These are phyloP conservation scores for Phaseolus coccineus DNA, from an alignment of 331 rosid genomes.

Conservation along the genomic window DNA sequence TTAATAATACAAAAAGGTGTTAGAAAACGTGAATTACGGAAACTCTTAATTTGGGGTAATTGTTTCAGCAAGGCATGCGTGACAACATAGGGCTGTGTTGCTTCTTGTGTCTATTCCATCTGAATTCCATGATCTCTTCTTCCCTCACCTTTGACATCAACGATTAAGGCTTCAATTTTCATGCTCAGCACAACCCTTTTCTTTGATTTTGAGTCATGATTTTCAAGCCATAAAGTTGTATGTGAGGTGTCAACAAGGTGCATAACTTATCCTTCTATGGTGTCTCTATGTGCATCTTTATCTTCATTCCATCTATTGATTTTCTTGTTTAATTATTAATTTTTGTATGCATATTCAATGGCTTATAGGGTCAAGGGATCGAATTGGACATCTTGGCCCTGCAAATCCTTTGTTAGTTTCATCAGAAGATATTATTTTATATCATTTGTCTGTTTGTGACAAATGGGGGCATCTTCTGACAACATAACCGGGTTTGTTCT, in stretches of 20 bases:
- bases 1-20: background rate
- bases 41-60: conserved; percentile 28
- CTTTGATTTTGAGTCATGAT: background rate
- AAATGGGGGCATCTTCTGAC: conserved; percentile 75
- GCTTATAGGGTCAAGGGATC: conserved; percentile 42
- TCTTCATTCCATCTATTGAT: background rate
- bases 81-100: conserved; percentile 51
- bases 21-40: conserved; percentile 33
- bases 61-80: conserved; percentile 38
- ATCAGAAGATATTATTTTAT: background rate
- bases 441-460: conserved; percentile 15
- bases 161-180: conserved; percentile 4
- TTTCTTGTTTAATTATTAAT: background rate
- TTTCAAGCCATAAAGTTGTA: conserved; percentile 35
- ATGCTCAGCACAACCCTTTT: background rate
- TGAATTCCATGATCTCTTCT: conserved; percentile 9
- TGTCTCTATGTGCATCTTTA: background rate
- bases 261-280: background rate
- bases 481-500: conserved; percentile 75
- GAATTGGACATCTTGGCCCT: conserved; percentile 54
- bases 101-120: conserved; percentile 8
- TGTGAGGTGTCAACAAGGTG: conserved; percentile 47
- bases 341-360: background rate
- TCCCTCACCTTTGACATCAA: background rate
- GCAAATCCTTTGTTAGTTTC: conserved; percentile 36